These are phyloP conservation scores for Pythium phragmitis DNA, from an alignment of 352 stramenopile genomes.

Conservation along the genomic window DNA sequence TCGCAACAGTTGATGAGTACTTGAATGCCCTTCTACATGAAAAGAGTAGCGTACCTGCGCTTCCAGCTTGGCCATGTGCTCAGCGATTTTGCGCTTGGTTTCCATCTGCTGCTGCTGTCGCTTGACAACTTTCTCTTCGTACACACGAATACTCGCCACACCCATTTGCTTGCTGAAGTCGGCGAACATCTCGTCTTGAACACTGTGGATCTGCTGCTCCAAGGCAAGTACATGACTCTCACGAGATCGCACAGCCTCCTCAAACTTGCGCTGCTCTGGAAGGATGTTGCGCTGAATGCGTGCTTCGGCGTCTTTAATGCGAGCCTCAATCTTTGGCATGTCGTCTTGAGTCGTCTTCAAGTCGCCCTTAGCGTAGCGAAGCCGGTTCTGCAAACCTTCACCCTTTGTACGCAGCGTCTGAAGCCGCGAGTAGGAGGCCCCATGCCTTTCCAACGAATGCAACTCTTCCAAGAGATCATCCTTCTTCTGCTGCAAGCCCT, in stretches of 20 bases:
- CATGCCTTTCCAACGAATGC: constrained; percentile 58
- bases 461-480: constrained; percentile 77
- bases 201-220: constrained; percentile 60
- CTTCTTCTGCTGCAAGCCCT: constrained; percentile 83
- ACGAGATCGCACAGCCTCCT: constrained; percentile 48
- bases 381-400: constrained; percentile 68
- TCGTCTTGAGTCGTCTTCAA: constrained; percentile 69
- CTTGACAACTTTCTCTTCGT: constrained; percentile 93
- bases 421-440: constrained; percentile 63
- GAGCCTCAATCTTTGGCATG: constrained; percentile 59
- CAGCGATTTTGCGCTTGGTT: constrained; percentile 66
- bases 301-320: constrained; percentile 54
- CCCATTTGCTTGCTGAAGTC: constrained; percentile 78
- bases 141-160: constrained; percentile 84
- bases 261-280: constrained; percentile 65
- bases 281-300: constrained; percentile 50
- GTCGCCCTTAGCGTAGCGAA: constrained; percentile 77
- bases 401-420: constrained; percentile 67
- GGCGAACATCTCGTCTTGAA: constrained; percentile 87
- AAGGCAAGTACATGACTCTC: constrained; percentile 42
- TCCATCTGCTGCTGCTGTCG: constrained; percentile 68
- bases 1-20: constrained; percentile 3
- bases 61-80: constrained; percentile 81
- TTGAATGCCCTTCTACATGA: constrained; percentile 37
- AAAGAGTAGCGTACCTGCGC: constrained; percentile 52